phyloP scores from a whole-genome alignment of 176 grass and related monocot species.

The Oryza punctata region DNA sequence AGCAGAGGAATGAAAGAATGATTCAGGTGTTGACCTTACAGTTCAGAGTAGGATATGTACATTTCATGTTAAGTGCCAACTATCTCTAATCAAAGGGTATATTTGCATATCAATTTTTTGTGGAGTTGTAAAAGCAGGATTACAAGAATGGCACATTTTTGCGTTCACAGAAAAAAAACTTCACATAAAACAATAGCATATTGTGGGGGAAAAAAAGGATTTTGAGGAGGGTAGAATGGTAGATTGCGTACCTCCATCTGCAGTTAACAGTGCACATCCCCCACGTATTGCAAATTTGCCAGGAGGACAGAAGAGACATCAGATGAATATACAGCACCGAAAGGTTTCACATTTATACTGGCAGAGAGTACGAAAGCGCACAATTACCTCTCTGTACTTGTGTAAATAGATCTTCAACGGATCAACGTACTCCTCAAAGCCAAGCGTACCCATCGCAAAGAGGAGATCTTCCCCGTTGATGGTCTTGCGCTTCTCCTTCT shows the following conservation, averaged over 20 bases:
- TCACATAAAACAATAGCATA: slow-evolving; percentile 1
- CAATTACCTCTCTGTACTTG: slow-evolving; percentile 89
- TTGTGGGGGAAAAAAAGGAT: neutral
- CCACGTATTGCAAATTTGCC: slow-evolving; percentile 37
- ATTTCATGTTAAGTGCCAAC: neutral
- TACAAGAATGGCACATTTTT: neutral
- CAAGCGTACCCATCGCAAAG: slow-evolving; percentile 93
- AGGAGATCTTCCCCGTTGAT: slow-evolving; percentile 97
- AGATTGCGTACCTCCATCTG: slow-evolving; percentile 86
- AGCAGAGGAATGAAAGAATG: neutral
- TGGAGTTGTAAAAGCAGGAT: neutral
- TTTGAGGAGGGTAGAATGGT: slow-evolving; percentile 1
- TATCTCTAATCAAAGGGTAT: neutral
- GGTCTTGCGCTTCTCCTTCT: slow-evolving; percentile 97
- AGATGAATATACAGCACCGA: slow-evolving; percentile 14
- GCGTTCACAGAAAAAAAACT: neutral
- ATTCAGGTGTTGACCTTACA: neutral
- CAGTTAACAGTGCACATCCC: slow-evolving; percentile 34
- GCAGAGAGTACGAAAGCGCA: slow-evolving; percentile 16
- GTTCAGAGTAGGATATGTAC: slow-evolving; percentile 7
- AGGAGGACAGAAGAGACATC: slow-evolving; percentile 42
- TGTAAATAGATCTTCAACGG: slow-evolving; percentile 90
- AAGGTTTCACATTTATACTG: neutral
- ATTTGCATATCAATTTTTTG: neutral
- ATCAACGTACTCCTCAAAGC: slow-evolving; percentile 96